Conservation (phyloP, 2,329 filamentous ascomycete genomes). For the Pseudocercospora crystallina region DNA sequence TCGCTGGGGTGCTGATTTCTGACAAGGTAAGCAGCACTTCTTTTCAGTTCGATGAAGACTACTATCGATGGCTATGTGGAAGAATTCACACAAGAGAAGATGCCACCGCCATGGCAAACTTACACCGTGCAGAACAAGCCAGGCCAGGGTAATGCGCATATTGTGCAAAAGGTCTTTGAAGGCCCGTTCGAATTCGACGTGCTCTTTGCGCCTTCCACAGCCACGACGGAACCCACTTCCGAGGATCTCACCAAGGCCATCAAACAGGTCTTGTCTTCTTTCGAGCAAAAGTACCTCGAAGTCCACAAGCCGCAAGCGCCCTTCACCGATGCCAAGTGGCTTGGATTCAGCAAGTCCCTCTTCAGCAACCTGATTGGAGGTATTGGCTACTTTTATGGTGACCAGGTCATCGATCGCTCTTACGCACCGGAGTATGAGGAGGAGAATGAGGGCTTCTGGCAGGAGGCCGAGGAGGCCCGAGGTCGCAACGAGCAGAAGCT, state of each 20-base stretch:
- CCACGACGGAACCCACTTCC: constrained; percentile 30
- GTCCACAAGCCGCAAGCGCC: constrained; percentile 73
- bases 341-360: constrained; percentile 80
- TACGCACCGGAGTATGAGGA: constrained; percentile 93
- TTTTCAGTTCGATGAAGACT: constrained; percentile 65
- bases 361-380: constrained; percentile 93
- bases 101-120: constrained; percentile 79
- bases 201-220: constrained; percentile 79
- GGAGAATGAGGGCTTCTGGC: constrained; percentile 93
- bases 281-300: constrained; percentile 71
- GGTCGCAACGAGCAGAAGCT: constrained; percentile 65
- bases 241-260: constrained; percentile 71
- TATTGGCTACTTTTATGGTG: constrained; percentile 91
- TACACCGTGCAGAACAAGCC: constrained; percentile 75
- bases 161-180: constrained; percentile 88
- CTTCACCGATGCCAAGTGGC: constrained; percentile 71
- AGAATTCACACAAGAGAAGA: constrained; percentile 62
- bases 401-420: constrained; percentile 84
- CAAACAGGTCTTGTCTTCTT: constrained; percentile 63
- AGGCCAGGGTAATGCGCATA: constrained; percentile 73
- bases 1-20: constrained; percentile 38
- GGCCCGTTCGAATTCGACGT: constrained; percentile 91
- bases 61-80: constrained; percentile 60
- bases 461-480: constrained; percentile 80
- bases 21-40: constrained; percentile 48